Base-by-base conservation (phyloP, 2,329 filamentous ascomycete species). In the Aspergillus fumigatus region DNA sequence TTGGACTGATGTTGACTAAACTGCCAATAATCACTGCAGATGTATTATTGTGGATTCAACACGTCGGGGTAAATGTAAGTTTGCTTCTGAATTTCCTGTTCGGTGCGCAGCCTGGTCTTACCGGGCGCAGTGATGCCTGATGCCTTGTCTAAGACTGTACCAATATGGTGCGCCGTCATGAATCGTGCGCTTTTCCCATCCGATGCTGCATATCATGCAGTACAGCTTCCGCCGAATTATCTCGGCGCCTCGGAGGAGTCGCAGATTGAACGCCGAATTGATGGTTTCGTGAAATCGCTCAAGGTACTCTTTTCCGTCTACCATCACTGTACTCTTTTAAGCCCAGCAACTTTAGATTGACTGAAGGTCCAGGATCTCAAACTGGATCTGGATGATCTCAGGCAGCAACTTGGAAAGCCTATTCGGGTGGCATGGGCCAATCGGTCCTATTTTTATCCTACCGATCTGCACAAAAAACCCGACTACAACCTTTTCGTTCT, bases 21-120 rank as follows among this genome's bases (percentile, higher is more conserved):
- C 32, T 38, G 32, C 52, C 48, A 38, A 41, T 58, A 27, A 40
- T 49, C 41, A 26, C 35, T 54, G 56, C 62, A 75, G 77, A 55
- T 75, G 76, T 71, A 87, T 97, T 57, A 86, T 99, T 56, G 89
- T 97, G 47, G 94, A 99, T 75, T 97, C 92, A 26, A 99, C 94
- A 0, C 82, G 94, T 55, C 82, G 93, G 52, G 94, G 94, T 9
- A 97, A 97, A 77, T 84, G 88, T 84, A 78, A 65, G 81, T 74
- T 51, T 54, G 17, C 51, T 43, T 23, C 41, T 49, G 8, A 21
- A 56, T 17, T 47, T 38, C 45, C 35, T 43, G 11, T 51, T 27
- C 23, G 23, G 26, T 11, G 48, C 54, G 53, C 63, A 51, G 65
- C 11, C 51, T 29, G n/a, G 49, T 60, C 61, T 67, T 53, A 69